Conservation (phyloP, 2,329 filamentous ascomycete genomes). For the Teratosphaeria destructans region DNA sequence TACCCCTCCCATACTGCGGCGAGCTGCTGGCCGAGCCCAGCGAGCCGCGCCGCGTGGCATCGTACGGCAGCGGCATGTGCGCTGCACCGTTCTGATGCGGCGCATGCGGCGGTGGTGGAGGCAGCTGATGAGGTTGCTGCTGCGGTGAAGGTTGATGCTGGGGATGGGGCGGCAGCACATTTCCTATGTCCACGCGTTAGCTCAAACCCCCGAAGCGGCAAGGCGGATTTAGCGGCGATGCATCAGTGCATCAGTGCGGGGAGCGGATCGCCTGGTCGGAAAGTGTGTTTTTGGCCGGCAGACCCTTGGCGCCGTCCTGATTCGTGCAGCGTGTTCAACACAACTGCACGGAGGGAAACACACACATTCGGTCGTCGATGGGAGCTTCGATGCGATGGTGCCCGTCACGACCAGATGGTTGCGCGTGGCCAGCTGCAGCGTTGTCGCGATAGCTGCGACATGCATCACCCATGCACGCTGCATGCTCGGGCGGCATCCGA, state of each 20-base stretch:
- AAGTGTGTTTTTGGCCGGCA: not conserved
- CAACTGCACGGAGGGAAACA: not conserved
- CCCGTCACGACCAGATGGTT: not conserved
- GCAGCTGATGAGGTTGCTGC: constrained; percentile 14
- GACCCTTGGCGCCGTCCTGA: not conserved
- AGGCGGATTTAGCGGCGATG: not conserved
- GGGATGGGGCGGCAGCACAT: constrained; percentile 1
- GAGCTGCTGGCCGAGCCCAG: constrained; percentile 29
- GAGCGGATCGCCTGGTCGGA: not conserved
- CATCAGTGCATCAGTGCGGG: not conserved
- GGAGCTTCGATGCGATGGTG: not conserved
- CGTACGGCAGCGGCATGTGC: constrained; percentile 32
- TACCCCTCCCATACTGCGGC: constrained; percentile 20
- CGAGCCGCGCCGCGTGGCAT: constrained; percentile 33
- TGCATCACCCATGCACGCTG: not conserved
- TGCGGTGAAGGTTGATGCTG: constrained; percentile 8
- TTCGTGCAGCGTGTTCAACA: not conserved
- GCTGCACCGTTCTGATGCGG: constrained; percentile 17
- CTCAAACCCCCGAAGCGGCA: not conserved
- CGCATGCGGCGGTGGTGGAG: constrained; percentile 12
- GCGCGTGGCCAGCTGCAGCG: not conserved
- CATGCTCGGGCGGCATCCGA: not conserved
- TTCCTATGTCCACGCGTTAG: constrained; percentile 1
- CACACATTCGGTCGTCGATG: not conserved
- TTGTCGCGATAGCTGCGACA: not conserved